These are phyloP conservation scores for Paracoccidioides lutzii DNA, from an alignment of 2,329 filamentous ascomycete genomes.

Conservation along the genomic window DNA sequence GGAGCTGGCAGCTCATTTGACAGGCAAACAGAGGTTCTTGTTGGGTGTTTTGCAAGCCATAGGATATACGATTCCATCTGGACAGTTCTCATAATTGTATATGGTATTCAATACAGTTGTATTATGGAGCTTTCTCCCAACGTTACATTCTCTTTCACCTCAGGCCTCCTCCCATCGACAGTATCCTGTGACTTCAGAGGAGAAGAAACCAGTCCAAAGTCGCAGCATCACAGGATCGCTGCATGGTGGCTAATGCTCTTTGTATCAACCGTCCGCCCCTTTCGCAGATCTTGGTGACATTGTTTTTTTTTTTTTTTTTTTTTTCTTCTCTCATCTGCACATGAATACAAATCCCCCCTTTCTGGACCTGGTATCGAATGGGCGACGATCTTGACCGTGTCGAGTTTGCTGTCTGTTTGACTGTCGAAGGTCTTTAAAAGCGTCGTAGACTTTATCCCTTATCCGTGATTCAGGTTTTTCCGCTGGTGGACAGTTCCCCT, in stretches of 20 bases:
- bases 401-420: not conserved
- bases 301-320: not conserved
- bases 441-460: not conserved
- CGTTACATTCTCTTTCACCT: not conserved
- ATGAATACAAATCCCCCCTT: constrained; percentile 1
- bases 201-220: not conserved
- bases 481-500: not conserved
- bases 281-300: constrained; percentile 3
- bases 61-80: not conserved
- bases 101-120: not conserved
- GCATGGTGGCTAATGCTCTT: constrained; percentile 3
- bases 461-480: not conserved
- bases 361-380: not conserved
- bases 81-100: not conserved
- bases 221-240: not conserved
- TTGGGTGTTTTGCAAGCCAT: not conserved
- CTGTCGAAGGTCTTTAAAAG: not conserved
- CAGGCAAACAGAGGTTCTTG: constrained; percentile 2
- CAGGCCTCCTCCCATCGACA: not conserved
- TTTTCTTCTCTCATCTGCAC: not conserved
- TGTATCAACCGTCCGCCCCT: constrained; percentile 1
- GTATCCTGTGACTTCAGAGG: not conserved
- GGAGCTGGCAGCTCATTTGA: not conserved
- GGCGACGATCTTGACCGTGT: constrained; percentile 1
- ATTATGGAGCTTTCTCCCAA: not conserved